Percentiles rank a stretch among this genome's conserved stretches.
Conservation (phyloP, 805 yeast genomes). For the Zygotorulaspora chibaensis region DNA sequence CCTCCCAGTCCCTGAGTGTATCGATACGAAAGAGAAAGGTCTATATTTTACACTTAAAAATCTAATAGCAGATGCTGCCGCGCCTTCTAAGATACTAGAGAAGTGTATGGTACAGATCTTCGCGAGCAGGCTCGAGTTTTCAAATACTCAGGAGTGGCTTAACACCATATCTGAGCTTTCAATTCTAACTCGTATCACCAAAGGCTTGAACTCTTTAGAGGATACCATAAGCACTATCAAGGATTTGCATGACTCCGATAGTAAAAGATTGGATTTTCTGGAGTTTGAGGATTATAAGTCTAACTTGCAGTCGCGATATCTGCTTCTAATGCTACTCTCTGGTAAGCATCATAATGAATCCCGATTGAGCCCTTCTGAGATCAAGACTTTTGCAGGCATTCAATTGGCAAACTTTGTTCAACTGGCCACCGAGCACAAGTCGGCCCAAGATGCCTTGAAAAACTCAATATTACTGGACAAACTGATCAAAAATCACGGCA, state of each 20-base stretch:
- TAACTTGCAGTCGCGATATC: constrained; percentile 18
- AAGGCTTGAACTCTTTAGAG: constrained; percentile 1
- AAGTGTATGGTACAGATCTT: constrained; percentile 8
- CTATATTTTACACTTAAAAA: constrained; percentile 51
- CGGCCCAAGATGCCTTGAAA: constrained; percentile 24
- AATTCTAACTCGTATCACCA: constrained; percentile 8
- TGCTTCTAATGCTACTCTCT: constrained; percentile 10
- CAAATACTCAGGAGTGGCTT: constrained; percentile 20
- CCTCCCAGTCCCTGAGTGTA: constrained; percentile 44
- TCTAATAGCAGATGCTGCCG: constrained; percentile 26
- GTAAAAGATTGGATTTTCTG: constrained; percentile 1
- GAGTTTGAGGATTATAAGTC: constrained; percentile 15
- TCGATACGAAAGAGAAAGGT: constrained; percentile 41
- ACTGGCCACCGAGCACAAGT: constrained; percentile 13
- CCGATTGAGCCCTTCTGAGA: background rate
- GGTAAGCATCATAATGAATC: background rate
- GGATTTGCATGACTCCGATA: constrained; percentile 2
- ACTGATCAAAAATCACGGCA: constrained; percentile 4
- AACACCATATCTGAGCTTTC: constrained; percentile 17
- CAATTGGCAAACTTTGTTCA: constrained; percentile 13
- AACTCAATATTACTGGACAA: constrained; percentile 16
- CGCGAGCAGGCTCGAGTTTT: constrained; percentile 10
- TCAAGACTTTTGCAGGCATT: constrained; percentile 5
- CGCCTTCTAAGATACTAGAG: constrained; percentile 5
- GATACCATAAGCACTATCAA: constrained; percentile 1